Conservation (phyloP, 2,329 filamentous ascomycete genomes). For the Didymella arachidicola region DNA sequence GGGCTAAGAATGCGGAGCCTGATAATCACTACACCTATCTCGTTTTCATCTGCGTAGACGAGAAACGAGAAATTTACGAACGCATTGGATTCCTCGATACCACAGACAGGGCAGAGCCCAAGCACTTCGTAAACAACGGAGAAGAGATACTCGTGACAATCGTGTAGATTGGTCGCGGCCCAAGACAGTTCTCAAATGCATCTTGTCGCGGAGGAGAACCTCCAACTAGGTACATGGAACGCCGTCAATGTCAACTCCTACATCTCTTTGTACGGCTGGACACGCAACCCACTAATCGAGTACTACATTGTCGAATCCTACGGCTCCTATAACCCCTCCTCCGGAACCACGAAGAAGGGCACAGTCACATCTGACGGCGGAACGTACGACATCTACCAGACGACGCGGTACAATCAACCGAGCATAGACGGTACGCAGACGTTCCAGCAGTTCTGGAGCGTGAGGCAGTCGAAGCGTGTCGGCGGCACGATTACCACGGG, state of each 20-base stretch:
- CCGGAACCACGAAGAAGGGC: background rate
- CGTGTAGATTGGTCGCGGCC: no score
- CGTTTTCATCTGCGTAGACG: no score
- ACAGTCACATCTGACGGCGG: background rate
- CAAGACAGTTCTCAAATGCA: no score
- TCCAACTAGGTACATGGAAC: background rate
- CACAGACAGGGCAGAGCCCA: no score
- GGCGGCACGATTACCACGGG: background rate
- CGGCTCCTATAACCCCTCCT: background rate
- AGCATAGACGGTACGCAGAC: background rate
- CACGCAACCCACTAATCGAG: background rate
- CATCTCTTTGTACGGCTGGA: background rate
- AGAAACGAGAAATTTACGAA: no score
- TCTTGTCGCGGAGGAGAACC: no score
- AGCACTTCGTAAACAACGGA: no score
- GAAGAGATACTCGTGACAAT: no score
- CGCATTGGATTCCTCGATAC: no score
- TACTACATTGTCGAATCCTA: background rate
- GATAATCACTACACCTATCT: no score
- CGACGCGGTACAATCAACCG: background rate
- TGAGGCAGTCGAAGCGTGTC: background rate
- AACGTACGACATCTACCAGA: background rate
- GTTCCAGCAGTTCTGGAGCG: slow-evolving; percentile 1
- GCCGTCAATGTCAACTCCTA: background rate
- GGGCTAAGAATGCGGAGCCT: no score